Conservation (phyloP, 768 basidiomycete genomes). For the Lanmaoa rubissima region DNA sequence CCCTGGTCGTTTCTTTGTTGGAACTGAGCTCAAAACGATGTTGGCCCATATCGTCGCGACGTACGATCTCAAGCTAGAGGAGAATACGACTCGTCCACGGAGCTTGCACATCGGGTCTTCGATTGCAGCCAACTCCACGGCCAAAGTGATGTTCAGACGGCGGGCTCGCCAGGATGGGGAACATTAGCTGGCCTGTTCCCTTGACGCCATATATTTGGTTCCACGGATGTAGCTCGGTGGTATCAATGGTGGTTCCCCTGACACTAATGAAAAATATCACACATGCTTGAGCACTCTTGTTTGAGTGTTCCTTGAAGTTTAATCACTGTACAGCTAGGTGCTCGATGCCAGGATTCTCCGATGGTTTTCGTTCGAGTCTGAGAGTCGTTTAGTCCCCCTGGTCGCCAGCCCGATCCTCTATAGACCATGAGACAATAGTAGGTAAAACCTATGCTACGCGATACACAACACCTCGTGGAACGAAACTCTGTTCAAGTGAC, state of each 20-base stretch:
- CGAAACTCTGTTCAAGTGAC: neutral
- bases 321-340: neutral
- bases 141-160: constrained; percentile 8
- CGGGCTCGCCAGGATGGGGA: neutral
- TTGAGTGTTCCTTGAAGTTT: neutral
- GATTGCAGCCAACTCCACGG: neutral
- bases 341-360: neutral
- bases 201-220: neutral
- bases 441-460: no score
- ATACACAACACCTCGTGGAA: neutral
- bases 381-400: no score
- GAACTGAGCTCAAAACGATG: constrained; percentile 43
- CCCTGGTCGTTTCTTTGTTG: no score
- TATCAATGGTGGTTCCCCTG: neutral
- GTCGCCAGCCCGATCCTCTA: neutral
- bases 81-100: neutral
- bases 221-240: neutral
- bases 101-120: neutral
- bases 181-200: neutral
- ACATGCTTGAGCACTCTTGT: neutral
- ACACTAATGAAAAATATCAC: neutral
- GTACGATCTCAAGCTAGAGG: constrained; percentile 8
- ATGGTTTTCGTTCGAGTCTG: neutral
- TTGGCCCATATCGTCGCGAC: constrained; percentile 41
- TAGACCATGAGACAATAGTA: neutral